Percentiles rank a stretch among this genome's conserved stretches.
Conservation (phyloP, 164 flowering plant species). For the Cinnamomum micranthum region DNA sequence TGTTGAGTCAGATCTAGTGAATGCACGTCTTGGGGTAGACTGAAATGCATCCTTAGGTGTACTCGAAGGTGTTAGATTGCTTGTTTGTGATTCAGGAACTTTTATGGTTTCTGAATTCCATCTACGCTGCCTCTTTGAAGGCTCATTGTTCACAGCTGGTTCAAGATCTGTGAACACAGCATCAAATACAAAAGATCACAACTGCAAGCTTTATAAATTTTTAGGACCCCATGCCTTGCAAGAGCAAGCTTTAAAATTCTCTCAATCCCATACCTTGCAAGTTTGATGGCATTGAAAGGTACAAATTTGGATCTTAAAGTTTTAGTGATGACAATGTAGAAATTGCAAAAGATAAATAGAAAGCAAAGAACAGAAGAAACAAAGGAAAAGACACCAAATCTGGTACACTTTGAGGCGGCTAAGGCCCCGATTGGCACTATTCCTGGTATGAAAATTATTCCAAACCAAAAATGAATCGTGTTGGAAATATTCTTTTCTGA, state of each 20-base stretch:
- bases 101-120: constrained; percentile 63
- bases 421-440: no score
- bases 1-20: constrained; percentile 50
- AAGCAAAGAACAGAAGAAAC: background rate
- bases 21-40: constrained; percentile 44
- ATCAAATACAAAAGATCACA: background rate
- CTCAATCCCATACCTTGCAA: no score
- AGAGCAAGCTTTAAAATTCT: background rate
- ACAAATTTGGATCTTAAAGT: no score
- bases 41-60: constrained; percentile 41
- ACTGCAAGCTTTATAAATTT: background rate
- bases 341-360: background rate
- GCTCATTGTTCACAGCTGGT: constrained; percentile 43
- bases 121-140: constrained; percentile 71
- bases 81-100: constrained; percentile 40
- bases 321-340: background rate
- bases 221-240: background rate
- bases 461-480: no score
- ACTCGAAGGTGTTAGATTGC: constrained; percentile 28
- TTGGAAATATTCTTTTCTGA: no score
- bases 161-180: constrained; percentile 43
- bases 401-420: no score
- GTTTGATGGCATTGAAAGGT: no score
- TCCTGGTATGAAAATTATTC: no score
- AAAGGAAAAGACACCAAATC: no score